phyloP scores from a whole-genome alignment of 2,329 filamentous ascomycete species.

The Penicillium sp. region DNA sequence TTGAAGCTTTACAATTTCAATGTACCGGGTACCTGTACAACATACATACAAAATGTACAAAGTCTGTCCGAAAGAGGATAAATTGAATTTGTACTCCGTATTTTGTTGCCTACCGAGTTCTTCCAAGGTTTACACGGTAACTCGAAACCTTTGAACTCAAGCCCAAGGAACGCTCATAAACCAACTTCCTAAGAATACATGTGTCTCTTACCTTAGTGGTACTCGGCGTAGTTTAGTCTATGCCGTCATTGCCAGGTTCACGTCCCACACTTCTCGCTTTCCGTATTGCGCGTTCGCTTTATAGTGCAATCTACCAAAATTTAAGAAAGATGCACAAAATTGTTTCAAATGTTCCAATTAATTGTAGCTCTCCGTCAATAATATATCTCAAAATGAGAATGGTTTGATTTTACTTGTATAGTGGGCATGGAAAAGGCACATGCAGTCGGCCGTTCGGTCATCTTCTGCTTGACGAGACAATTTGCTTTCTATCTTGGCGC shows the following conservation, averaged over 20 bases:
- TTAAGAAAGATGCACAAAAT: background rate
- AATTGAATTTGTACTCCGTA: slow-evolving; percentile 10
- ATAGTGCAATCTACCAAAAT: slow-evolving; percentile 1
- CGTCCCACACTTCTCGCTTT: slow-evolving; percentile 33
- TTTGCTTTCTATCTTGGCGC: slow-evolving; percentile 24
- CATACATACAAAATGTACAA: background rate
- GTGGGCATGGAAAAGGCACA: slow-evolving; percentile 9
- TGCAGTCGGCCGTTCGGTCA: slow-evolving; percentile 21
- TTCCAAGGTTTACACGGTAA: background rate
- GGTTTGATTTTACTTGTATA: background rate
- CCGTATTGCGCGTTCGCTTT: slow-evolving; percentile 24
- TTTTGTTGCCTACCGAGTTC: background rate
- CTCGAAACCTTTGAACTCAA: background rate
- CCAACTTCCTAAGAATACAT: slow-evolving; percentile 8
- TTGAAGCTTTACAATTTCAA: slow-evolving; percentile 16
- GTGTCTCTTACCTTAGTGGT: slow-evolving; percentile 9
- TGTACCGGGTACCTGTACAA: slow-evolving; percentile 12
- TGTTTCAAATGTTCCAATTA: background rate
- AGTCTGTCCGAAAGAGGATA: slow-evolving; percentile 17
- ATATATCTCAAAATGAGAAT: background rate
- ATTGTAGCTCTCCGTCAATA: no score
- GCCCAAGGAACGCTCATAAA: background rate
- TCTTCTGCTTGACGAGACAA: slow-evolving; percentile 2
- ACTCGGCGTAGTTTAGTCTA: slow-evolving; percentile 18
- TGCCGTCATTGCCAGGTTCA: slow-evolving; percentile 34